phyloP scores from a whole-genome alignment of 805 yeast genomes.

The Ogataea angusta region DNA sequence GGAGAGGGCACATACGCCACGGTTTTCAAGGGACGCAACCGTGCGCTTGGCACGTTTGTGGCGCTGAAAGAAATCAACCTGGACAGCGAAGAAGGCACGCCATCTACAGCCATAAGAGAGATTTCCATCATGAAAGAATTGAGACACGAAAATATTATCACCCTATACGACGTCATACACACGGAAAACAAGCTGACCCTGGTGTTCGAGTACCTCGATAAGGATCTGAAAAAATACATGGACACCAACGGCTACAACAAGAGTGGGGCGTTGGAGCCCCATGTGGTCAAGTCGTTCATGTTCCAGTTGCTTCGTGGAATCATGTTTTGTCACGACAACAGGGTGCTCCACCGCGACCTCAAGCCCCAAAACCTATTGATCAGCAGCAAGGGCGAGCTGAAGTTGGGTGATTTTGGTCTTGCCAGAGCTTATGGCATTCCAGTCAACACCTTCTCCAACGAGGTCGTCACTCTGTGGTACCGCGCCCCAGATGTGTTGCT shows the following conservation, averaged over 20 bases:
- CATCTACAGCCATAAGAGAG: conserved; percentile 96
- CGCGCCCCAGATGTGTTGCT: conserved; percentile 95
- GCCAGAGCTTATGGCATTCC: conserved; percentile 99
- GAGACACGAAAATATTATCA: conserved; percentile 88
- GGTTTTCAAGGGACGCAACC: conserved; percentile 91
- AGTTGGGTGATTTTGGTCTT: conserved; percentile 93
- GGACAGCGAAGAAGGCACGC: conserved; percentile 97
- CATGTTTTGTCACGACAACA: conserved; percentile 78
- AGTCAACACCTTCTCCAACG: conserved; percentile 94
- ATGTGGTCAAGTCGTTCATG: conserved; percentile 85
- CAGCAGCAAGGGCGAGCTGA: conserved; percentile 84
- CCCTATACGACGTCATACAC: conserved; percentile 92
- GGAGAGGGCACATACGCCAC: conserved; percentile 98
- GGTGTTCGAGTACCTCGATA: conserved; percentile 91
- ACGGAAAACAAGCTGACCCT: conserved; percentile 92
- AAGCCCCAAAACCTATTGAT: conserved; percentile 95
- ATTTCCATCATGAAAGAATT: conserved; percentile 93
- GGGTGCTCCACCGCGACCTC: conserved; percentile 81
- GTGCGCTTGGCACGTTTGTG: conserved; percentile 82
- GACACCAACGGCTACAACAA: conserved; percentile 63
- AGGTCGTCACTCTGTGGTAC: conserved; percentile 97
- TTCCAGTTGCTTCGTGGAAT: conserved; percentile 89
- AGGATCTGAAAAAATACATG: conserved; percentile 93
- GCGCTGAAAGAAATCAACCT: conserved; percentile 93
- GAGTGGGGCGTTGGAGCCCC: conserved; percentile 69